A percentile compares a stretch with the other conserved stretches of the same genome.
Evolutionary conservation across 441 rosid species (phyloP).

Genomic region (Bruguiera hainesii): DNA sequence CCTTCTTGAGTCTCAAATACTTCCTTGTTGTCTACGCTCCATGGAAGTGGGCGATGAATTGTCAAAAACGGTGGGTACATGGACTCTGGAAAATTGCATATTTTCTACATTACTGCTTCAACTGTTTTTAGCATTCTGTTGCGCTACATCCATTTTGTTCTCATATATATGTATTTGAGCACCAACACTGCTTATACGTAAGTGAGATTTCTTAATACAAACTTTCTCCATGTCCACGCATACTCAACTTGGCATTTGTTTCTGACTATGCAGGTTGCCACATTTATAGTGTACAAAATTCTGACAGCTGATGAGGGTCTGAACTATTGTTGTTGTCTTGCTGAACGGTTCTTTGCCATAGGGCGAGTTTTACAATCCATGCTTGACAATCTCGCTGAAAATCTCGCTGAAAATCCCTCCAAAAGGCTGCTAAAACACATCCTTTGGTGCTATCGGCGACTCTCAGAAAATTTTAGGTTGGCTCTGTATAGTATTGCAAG

Average conservation of each 20-base stretch:
- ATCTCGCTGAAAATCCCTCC: slow-evolving; percentile 63
- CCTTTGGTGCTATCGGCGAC: slow-evolving; percentile 73
- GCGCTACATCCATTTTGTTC: neutral
- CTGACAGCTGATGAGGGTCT: slow-evolving; percentile 68
- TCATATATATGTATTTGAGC: neutral
- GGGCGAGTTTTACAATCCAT: slow-evolving; percentile 64
- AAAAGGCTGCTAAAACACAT: slow-evolving; percentile 76
- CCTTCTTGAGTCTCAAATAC: slow-evolving; percentile 36
- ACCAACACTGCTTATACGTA: neutral
- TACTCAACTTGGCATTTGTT: too few species aligned
- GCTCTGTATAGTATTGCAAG: neutral
- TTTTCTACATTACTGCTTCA: neutral
- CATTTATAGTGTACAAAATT: slow-evolving; percentile 73
- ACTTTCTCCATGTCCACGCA: too few species aligned
- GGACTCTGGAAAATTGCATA: neutral
- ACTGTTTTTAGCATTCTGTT: neutral
- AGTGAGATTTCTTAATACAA: neutral
- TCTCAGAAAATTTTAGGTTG: slow-evolving; percentile 78
- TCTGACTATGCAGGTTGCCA: slow-evolving; percentile 60
- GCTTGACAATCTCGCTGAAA: slow-evolving; percentile 35
- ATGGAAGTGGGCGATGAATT: slow-evolving; percentile 45
- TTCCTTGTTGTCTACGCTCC: slow-evolving; percentile 39
- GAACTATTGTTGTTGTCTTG: slow-evolving; percentile 75
- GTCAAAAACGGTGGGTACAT: slow-evolving; percentile 43
- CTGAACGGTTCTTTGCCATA: slow-evolving; percentile 75